Conservation (phyloP, 2,329 filamentous ascomycete species). For the Epichloe uncinata region DNA sequence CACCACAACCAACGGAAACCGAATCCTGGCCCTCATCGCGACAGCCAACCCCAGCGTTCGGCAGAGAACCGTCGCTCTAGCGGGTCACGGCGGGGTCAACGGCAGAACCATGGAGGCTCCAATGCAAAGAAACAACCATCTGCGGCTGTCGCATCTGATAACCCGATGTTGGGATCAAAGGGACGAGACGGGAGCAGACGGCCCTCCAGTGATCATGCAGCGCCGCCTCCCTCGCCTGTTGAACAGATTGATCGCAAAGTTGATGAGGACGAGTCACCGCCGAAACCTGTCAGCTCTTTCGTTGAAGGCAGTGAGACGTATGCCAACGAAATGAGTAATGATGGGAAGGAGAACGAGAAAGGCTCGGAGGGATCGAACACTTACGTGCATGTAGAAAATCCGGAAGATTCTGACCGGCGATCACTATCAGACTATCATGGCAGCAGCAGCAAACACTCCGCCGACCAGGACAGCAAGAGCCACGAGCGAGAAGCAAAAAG, state of each 20-base stretch:
- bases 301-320: background rate
- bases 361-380: background rate
- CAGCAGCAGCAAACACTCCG: background rate
- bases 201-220: background rate
- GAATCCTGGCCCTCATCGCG: background rate
- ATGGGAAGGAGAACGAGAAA: background rate
- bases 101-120: conserved; percentile 1
- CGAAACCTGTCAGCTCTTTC: background rate
- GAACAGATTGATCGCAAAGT: background rate
- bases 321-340: background rate
- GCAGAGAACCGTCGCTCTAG: conserved; percentile 1
- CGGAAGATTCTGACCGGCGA: background rate
- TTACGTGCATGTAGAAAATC: background rate
- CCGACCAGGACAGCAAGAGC: background rate
- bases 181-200: background rate
- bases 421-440: conserved; percentile 2
- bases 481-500: background rate
- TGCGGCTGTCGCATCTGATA: background rate
- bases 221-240: background rate
- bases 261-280: background rate
- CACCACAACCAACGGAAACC: background rate
- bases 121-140: background rate
- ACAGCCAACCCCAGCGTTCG: background rate
- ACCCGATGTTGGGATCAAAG: background rate
- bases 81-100: conserved; percentile 1